Evolutionary conservation across 1,284 basidiomycete species (phyloP).

Genomic region (Lignosus rhinocerotis): DNA sequence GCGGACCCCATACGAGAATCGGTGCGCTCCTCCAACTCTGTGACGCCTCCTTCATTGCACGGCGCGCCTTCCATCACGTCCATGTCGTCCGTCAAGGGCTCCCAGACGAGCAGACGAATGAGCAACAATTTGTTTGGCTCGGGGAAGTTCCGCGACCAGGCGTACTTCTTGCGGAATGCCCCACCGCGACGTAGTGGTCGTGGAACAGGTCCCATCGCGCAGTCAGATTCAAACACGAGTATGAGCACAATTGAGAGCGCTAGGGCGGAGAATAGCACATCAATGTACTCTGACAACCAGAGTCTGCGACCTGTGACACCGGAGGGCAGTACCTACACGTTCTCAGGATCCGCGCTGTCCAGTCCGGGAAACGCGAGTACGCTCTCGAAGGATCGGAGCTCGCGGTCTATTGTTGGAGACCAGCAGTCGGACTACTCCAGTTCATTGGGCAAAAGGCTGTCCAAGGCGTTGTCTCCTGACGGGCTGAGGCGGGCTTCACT

Average conservation of each 20-base stretch:
- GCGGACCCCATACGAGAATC: slow-evolving; percentile 41
- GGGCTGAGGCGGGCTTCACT: slow-evolving; percentile 64
- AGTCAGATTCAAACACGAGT: slow-evolving; percentile 47
- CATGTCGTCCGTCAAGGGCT: slow-evolving; percentile 30
- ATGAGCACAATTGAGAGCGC: slow-evolving; percentile 34
- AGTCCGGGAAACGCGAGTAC: slow-evolving; percentile 46
- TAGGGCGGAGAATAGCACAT: slow-evolving; percentile 38
- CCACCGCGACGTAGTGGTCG: slow-evolving; percentile 44
- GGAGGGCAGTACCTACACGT: slow-evolving; percentile 41
- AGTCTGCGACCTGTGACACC: slow-evolving; percentile 54
- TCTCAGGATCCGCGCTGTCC: slow-evolving; percentile 42
- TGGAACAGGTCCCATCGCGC: slow-evolving; percentile 50
- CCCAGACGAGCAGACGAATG: slow-evolving; percentile 59
- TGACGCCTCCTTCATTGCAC: slow-evolving; percentile 39
- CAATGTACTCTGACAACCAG: slow-evolving; percentile 44
- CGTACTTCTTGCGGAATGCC: slow-evolving; percentile 62
- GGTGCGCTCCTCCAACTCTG: slow-evolving; percentile 44
- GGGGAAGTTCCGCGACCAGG: slow-evolving; percentile 71
- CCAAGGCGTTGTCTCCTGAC: slow-evolving; percentile 51
- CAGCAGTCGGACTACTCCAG: slow-evolving; percentile 23
- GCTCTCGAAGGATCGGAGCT: slow-evolving; percentile 22
- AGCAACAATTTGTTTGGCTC: slow-evolving; percentile 84
- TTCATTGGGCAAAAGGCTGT: slow-evolving; percentile 34
- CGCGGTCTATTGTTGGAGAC: slow-evolving; percentile 31
- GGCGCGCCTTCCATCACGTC: slow-evolving; percentile 46